Percentiles rank a stretch among this genome's conserved stretches.
phyloP scores from a whole-genome alignment of 1,284 basidiomycete species.

The Pascua sp. region DNA sequence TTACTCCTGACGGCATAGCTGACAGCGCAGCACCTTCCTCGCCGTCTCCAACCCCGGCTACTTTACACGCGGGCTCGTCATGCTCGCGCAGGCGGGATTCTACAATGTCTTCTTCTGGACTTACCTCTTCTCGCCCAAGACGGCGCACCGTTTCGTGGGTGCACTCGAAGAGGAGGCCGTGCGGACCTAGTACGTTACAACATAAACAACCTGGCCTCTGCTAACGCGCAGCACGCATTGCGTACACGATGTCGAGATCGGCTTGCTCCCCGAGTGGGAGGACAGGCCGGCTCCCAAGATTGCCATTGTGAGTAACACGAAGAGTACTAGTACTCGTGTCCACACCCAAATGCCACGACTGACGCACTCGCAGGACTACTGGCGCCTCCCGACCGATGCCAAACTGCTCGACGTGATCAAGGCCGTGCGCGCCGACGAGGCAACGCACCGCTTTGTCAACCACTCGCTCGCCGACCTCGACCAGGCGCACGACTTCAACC shows the following conservation, averaged over 20 bases:
- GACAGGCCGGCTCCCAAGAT: slow-evolving; percentile 73
- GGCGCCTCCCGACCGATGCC: slow-evolving; percentile 71
- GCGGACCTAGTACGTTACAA: slow-evolving; percentile 63
- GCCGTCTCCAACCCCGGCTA: slow-evolving; percentile 71
- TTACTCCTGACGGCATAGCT: not conserved
- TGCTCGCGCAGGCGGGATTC: slow-evolving; percentile 82
- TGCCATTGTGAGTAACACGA: slow-evolving; percentile 56
- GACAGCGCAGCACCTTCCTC: slow-evolving; percentile 71
- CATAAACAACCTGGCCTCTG: slow-evolving; percentile 21
- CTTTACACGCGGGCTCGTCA: slow-evolving; percentile 72
- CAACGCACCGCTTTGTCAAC: slow-evolving; percentile 87
- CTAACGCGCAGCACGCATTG: slow-evolving; percentile 61
- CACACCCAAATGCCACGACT: too few relatives aligned
- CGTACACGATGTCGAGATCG: slow-evolving; percentile 79
- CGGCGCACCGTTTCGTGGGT: slow-evolving; percentile 92
- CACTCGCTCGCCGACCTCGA: slow-evolving; percentile 85
- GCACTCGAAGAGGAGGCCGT: slow-evolving; percentile 94
- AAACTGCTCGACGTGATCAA: slow-evolving; percentile 82
- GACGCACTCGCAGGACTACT: slow-evolving; percentile 60
- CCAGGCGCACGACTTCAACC: slow-evolving; percentile 73
- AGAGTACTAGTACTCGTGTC: too few relatives aligned
- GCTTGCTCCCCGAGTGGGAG: slow-evolving; percentile 80
- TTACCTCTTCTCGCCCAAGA: slow-evolving; percentile 75
- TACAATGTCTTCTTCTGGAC: slow-evolving; percentile 86
- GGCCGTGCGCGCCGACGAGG: slow-evolving; percentile 88